phyloP scores from a whole-genome alignment of 1,284 basidiomycete genomes.

The Cutaneotrichosporon dermatis region DNA sequence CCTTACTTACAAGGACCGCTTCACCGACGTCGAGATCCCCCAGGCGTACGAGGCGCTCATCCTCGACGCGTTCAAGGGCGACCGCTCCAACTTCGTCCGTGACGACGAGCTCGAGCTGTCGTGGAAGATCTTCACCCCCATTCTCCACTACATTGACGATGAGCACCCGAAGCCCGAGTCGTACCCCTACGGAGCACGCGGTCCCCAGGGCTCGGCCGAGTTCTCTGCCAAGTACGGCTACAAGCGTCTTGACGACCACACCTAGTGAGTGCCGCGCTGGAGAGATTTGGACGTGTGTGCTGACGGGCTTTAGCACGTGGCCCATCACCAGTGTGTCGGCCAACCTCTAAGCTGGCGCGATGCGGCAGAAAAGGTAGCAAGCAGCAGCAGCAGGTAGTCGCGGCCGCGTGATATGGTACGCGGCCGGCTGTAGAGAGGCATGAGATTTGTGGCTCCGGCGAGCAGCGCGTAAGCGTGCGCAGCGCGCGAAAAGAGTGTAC shows the following conservation, averaged over 20 bases:
- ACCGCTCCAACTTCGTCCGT: constrained; percentile 70
- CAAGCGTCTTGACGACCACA: constrained; percentile 62
- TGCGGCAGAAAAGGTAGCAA: neutral
- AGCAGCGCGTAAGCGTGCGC: too few relatives aligned
- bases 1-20: constrained; percentile 90
- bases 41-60: constrained; percentile 92
- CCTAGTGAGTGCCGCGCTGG: constrained; percentile 53
- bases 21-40: constrained; percentile 79
- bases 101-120: constrained; percentile 91
- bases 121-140: constrained; percentile 97
- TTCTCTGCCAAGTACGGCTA: constrained; percentile 76
- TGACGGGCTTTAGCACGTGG: constrained; percentile 28
- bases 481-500: too few relatives aligned
- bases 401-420: constrained; percentile 4
- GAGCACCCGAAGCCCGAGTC: constrained; percentile 59
- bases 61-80: constrained; percentile 72
- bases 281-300: neutral
- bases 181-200: constrained; percentile 89
- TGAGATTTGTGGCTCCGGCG: too few relatives aligned
- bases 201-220: constrained; percentile 73
- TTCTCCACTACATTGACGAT: constrained; percentile 77
- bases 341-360: constrained; percentile 21
- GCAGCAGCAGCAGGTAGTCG: neutral
- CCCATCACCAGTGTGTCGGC: constrained; percentile 36
- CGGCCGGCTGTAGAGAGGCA: constrained; percentile 2